Evolutionary conservation across 1,284 basidiomycete species (phyloP).

Genomic region (Xanthoconium separans): DNA sequence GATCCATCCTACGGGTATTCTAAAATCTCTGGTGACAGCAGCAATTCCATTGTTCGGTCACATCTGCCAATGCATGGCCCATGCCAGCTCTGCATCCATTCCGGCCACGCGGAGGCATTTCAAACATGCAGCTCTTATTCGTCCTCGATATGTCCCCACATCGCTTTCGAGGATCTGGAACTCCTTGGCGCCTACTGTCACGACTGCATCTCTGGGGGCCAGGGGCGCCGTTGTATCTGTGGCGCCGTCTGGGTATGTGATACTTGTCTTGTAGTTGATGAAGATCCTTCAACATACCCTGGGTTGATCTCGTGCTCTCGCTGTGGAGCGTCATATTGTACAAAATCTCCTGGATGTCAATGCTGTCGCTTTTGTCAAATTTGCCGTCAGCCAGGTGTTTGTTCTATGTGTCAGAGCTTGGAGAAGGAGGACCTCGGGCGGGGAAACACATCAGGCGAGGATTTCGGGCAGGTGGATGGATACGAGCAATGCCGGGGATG

Average conservation of each 20-base stretch:
- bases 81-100: background rate
- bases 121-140: background rate
- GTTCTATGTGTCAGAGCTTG: background rate
- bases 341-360: too few relatives aligned
- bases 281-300: too few relatives aligned
- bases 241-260: too few relatives aligned
- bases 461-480: background rate
- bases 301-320: background rate
- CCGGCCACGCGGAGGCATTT: background rate
- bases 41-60: background rate
- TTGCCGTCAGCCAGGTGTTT: background rate
- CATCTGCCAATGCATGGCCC: background rate
- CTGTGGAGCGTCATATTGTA: background rate
- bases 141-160: too few relatives aligned
- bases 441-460: background rate
- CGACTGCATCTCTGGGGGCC: too few relatives aligned
- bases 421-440: background rate
- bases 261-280: too few relatives aligned
- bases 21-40: background rate
- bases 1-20: too few relatives aligned
- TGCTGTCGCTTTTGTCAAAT: background rate
- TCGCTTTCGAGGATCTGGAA: too few relatives aligned
- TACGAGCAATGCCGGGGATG: too few relatives aligned
- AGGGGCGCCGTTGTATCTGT: too few relatives aligned
- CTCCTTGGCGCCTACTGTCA: too few relatives aligned